Evolutionary conservation across 768 basidiomycete species (phyloP), one percentile per base, ranked within the genome.

Genomic region (Tephrocybe sp.): DNA sequence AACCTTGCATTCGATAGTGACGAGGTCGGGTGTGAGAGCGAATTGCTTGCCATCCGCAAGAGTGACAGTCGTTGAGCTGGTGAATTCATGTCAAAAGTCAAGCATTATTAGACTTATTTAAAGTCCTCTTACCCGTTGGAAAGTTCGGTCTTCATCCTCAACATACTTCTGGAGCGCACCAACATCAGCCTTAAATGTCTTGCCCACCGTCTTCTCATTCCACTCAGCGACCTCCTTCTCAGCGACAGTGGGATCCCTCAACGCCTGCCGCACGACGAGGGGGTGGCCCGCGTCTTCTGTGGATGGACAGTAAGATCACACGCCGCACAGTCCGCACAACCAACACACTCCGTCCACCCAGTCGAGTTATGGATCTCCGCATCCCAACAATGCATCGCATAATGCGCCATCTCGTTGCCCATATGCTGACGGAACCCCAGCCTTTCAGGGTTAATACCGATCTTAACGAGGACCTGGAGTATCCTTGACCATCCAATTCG

Each of bases 401-500:
- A 99, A 68, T 98, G 97, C 1, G 97, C 97, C 96, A 98, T 98
- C 76, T 98, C 97, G 71, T 98, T 99, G 35, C 72, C 80, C 97
- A 98, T 98, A 68, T 99, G 97, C 64, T 99, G 97, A 31, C 97
- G 79, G 82, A 98, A 98, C 46, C 97, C 83, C 56, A 98, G 74
- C 7, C 93, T 82, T 40, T 64, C 55, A 12, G 87, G 84, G 73
- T 95, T 77, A 68, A 99, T 87, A 54, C 96, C 97, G 62, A 98
- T 92, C 70, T 89, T 89, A 59, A 84, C 61, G 45, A 98, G 76
- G 80, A 95, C 98, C 54, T 85, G 83, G 69, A 86, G 83, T 62
- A 97, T 95, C 47, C 96, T 84, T 40, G 85, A 92, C 91, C 96
- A 98, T 98, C 96, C 95, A 99, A 65, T 99, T 97, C 5, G 96